Base-by-base conservation (phyloP, 768 basidiomycete genomes). In the Boletus subparvulus region DNA sequence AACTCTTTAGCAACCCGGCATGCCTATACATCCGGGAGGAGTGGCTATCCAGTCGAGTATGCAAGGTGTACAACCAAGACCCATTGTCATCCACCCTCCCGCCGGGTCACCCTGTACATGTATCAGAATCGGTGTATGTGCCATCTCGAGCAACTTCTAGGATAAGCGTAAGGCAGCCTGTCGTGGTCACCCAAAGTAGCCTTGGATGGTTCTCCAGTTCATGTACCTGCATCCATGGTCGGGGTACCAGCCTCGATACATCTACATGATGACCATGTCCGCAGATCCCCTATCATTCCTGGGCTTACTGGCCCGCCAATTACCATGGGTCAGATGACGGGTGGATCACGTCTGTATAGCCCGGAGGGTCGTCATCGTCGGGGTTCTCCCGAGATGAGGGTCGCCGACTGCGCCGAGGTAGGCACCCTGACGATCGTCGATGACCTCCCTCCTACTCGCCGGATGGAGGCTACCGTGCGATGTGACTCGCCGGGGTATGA, bases 371-470 rank as follows among this genome's bases (percentile, higher is more conserved):
- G 19, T 41, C 54, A 1, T 37, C 39, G 5, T n/a, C 41, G 28
- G 13, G 32, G 52, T 44, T 58, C 62, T 30, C 48, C 2, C 51
- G 41, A 6, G 58, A 61, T 19, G 50, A 51, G 10, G 51, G 52
- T 13, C 57, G n/a, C 28, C 33, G 37, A 44, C 12, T 32, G 12
- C 52, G 40, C 16, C 56, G 52, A 39, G 35, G 3, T 28, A 46
- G 55, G 37, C 46, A 41, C 30, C 45, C 10, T 12, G 53, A 48
- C 11, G 56, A 53, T 52, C 57, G 61, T 48, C 52, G 57, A 36
- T 64, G 65, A 21, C 66, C 71, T 52, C 65, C 64, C 26, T 63
- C 61, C 6, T 61, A 64, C 46, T 69, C 67, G 2, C 67, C 67
- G 4, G 59, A 60, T 43, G 4, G 40, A 37, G 32, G 47, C 13